A percentile compares a stretch with the other conserved stretches of the same genome.
Evolutionary conservation across 2,329 filamentous ascomycete species (phyloP).

Genomic region (Penicillium sp.): DNA sequence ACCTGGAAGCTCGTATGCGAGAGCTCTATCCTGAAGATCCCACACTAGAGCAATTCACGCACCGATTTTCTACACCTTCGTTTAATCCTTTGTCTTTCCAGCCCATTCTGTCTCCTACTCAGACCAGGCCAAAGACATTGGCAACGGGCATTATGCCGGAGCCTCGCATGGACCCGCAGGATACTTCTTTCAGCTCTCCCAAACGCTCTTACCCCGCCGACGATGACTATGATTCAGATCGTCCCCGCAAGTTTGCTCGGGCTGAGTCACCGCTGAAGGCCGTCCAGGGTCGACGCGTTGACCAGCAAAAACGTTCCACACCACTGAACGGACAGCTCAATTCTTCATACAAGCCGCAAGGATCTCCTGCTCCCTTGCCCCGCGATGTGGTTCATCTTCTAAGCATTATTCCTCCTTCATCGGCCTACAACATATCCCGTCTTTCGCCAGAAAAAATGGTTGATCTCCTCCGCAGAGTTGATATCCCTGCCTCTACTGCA

Average conservation of each 20-base stretch:
- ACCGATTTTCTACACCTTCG: slow-evolving; percentile 69
- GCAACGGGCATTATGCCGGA: slow-evolving; percentile 36
- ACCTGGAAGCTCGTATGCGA: slow-evolving; percentile 87
- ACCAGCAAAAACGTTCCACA: slow-evolving; percentile 64
- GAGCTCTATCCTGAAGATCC: slow-evolving; percentile 92
- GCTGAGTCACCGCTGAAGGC: slow-evolving; percentile 94
- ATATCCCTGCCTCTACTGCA: slow-evolving; percentile 58
- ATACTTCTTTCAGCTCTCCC: slow-evolving; percentile 44
- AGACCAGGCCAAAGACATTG: slow-evolving; percentile 66
- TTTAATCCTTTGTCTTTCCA: slow-evolving; percentile 84
- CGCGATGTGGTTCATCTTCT: slow-evolving; percentile 64
- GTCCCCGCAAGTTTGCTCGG: slow-evolving; percentile 81
- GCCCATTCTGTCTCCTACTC: slow-evolving; percentile 79
- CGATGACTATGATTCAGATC: slow-evolving; percentile 66
- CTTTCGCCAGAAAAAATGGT: slow-evolving; percentile 73
- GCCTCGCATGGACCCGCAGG: slow-evolving; percentile 30
- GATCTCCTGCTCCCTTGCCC: slow-evolving; percentile 67
- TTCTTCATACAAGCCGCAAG: slow-evolving; percentile 52
- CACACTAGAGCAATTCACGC: slow-evolving; percentile 70
- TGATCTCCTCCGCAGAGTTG: slow-evolving; percentile 67
- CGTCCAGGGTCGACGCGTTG: slow-evolving; percentile 78
- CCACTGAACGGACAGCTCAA: slow-evolving; percentile 30
- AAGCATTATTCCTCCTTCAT: slow-evolving; percentile 71
- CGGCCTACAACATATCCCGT: slow-evolving; percentile 68
- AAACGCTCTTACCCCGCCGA: slow-evolving; percentile 70